Base-by-base conservation (phyloP, 768 basidiomycete genomes). In the Pholiota microspora region DNA sequence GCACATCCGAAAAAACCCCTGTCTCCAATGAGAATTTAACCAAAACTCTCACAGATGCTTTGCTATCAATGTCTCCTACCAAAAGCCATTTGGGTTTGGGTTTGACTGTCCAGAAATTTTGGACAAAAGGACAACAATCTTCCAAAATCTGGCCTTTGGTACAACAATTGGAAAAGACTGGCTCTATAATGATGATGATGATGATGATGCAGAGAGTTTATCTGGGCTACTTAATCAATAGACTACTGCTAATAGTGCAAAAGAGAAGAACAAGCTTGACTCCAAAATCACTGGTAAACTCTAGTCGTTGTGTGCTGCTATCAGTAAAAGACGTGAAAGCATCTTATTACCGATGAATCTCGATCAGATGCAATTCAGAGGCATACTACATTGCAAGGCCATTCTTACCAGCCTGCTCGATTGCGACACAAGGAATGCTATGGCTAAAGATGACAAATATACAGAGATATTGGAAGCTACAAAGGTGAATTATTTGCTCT, bases 401-500 rank as follows among this genome's bases (percentile, higher is more conserved):
- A n/a, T 40, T 32, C 54, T 55, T 15, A 48, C 48, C 16, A 55
- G 54, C 48, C 38, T 55, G 13, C 47, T 55, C 16, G 13, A 42
- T 25, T n/a, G 29, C 5, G 29, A 45, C 13, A 13, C 12, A 8
- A 24, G 24, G 25, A 27, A 32, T 10, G 16, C 5, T 3, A 29
- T 47, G 27, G 35, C 35, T n/a, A 7, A 9, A n/a, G 15, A 36
- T 3, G 12, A 36, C 2, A n/a, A n/a, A 12, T 9, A n/a, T 7
- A 9, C 2, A n/a, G 1, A 9, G 2, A 7, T 36, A 36, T 36
- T n/a, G 35, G 13, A n/a, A n/a, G 2, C 15, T 13, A 9, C 15
- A 16, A n/a, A 36, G 35, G 35, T 36, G 12, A 36, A 4, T 31
- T 35, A 35, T 35, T 35, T 13, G 12, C 15, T 36, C 15, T 36